phyloP scores from a whole-genome alignment of 371 early-diverging fungal genomes.

The Fennellomyces sp. region DNA sequence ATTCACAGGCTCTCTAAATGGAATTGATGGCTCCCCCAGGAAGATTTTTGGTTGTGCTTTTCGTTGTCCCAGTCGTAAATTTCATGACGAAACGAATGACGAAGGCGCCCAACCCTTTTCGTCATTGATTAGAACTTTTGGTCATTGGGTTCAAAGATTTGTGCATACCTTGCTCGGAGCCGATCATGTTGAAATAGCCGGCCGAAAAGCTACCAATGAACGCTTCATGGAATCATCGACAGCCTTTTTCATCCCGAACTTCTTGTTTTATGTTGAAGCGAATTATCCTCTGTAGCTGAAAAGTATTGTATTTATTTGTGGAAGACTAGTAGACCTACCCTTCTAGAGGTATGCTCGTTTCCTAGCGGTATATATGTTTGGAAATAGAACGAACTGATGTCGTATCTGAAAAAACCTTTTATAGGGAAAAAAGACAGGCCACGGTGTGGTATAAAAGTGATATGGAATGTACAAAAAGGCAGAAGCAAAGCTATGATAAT shows the following conservation, averaged over 20 bases:
- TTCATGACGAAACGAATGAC: constrained; percentile 68
- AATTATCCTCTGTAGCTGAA: constrained; percentile 51
- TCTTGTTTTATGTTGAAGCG: constrained; percentile 59
- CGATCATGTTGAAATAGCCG: constrained; percentile 93
- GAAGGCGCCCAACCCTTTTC: constrained; percentile 84
- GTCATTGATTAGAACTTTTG: background rate
- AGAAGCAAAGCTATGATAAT: no score
- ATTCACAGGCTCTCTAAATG: no score
- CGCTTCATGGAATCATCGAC: constrained; percentile 89
- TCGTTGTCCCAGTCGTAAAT: constrained; percentile 43
- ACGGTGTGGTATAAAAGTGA: no score
- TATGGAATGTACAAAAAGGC: no score
- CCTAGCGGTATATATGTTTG: no score
- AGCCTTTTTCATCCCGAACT: constrained; percentile 79
- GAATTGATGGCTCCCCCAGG: constrained; percentile 95
- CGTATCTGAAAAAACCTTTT: no score
- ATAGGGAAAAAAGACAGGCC: no score
- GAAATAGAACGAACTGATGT: no score
- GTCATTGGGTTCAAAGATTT: no score
- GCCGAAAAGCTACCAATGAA: constrained; percentile 94
- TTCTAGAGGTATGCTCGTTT: no score
- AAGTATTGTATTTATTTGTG: no score
- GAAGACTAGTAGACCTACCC: no score
- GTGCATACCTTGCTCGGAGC: constrained; percentile 88
- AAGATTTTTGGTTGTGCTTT: constrained; percentile 72